Base-by-base conservation (phyloP, 176 grass and related monocot genomes). In the Oryza brachyantha region DNA sequence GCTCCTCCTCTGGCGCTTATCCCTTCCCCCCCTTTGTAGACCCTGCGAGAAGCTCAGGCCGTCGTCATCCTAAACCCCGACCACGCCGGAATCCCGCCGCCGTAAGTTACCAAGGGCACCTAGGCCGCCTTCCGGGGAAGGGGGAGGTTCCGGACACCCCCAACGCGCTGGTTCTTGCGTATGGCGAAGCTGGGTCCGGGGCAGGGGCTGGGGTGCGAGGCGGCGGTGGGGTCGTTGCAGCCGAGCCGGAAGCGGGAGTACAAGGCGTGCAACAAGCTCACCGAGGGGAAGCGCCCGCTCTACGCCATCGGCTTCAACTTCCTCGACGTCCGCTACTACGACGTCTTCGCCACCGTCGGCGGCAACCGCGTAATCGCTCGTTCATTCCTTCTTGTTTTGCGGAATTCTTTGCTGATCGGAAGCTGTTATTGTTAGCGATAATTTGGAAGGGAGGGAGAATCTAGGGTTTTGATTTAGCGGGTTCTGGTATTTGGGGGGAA, bases 261-360 rank as follows among this genome's bases (percentile, higher is more conserved):
- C 64, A 91, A 90, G 83, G 81, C 90, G 17, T 89, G 81, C 78
- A 92, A 91, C 71, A 91, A 86, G 82, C 79, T 92, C 65, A 79
- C 78, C 29, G 90, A 94, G 86, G 95, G 95, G 55, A 98, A 98
- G 86, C 77, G 85, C 43, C 92, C 92, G 37, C 92, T 98, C 66
- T 98, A 98, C 66, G 95, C 90, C 79, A 98, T 98, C 77, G 88
- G 85, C 43, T 98, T 98, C 80, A 98, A 98, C 79, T 98, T 98
- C 90, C 61, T 94, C 62, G 92, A 94, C 48, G 85, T 85, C 43
- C 77, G 85, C 73, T 98, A 94, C 77, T 94, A 93, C 74, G 90
- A 98, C 72, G 80, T 98, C 69, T 94, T 98, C 70, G 92, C 95
- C 62, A 92, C 89, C 13, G 90, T 90, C 70, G 88, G 90, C 43